These are phyloP conservation scores for Penicillium aurantiogriseum DNA, from an alignment of 2,329 filamentous ascomycete genomes.

Conservation along the genomic window DNA sequence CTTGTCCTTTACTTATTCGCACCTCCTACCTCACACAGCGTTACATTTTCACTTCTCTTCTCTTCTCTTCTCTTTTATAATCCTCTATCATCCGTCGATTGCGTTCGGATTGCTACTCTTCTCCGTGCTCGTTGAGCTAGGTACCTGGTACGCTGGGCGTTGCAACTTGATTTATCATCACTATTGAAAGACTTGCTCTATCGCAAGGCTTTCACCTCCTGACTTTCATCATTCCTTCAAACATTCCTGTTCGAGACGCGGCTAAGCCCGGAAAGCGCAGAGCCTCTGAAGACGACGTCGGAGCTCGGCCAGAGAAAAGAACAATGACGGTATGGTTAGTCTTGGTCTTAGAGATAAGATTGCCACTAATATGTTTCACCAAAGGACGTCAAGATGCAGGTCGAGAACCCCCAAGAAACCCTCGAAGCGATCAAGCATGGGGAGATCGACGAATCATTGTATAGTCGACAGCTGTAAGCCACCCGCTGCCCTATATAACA, in stretches of 20 bases:
- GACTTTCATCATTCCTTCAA: slow-evolving; percentile 44
- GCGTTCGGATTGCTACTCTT: slow-evolving; percentile 12
- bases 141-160: slow-evolving; percentile 30
- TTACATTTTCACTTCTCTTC: slow-evolving; percentile 8
- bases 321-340: slow-evolving; percentile 49
- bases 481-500: background rate
- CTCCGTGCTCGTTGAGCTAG: slow-evolving; percentile 16
- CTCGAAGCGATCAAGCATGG: slow-evolving; percentile 62
- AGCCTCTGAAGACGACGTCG: slow-evolving; percentile 48
- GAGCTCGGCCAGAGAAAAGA: slow-evolving; percentile 52
- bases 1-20: slow-evolving; percentile 17
- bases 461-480: slow-evolving; percentile 61
- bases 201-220: slow-evolving; percentile 42
- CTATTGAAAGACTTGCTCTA: slow-evolving; percentile 43
- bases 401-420: slow-evolving; percentile 58
- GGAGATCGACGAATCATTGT: slow-evolving; percentile 67
- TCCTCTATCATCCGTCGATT: slow-evolving; percentile 6
- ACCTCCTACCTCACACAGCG: slow-evolving; percentile 5
- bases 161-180: slow-evolving; percentile 28
- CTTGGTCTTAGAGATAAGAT: slow-evolving; percentile 8
- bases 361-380: slow-evolving; percentile 12
- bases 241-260: slow-evolving; percentile 44
- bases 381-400: slow-evolving; percentile 60
- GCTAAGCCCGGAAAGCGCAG: slow-evolving; percentile 54
- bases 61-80: background rate